Evolutionary conservation across 192 early-diverging fungal species (phyloP), one percentile per base, ranked within the genome.

Genomic region (Entomortierella lignicola): DNA sequence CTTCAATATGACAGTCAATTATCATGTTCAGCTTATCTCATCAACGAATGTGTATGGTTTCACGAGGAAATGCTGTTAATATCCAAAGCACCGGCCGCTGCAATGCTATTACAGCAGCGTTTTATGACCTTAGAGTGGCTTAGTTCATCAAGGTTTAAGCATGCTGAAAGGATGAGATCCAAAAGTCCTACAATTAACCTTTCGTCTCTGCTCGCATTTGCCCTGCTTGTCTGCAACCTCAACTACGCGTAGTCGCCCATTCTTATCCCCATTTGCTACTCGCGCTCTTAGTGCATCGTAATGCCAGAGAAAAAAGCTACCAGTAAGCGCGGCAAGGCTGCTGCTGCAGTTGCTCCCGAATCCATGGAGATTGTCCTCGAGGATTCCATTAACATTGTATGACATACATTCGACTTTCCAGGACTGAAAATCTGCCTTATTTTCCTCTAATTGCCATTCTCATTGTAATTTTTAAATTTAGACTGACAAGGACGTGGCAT

Each of bases 401-500:
- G 58, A 25, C n/a, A 18, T 44, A 41, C 21, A 32, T 21, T 17
- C 44, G 44, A 47, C 17, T 4, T 15, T 15, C 15, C 20, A 20
- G 17, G 4, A 25, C 6, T 27, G 7, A 2, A 29, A 54, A 10
- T 29, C 25, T 27, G 23, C 4, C 18, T 30, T 7, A 18, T 8
- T 23, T n/a, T 37, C 5, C 34, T 57, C 55, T 27, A 54, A 54
- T 54, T 10, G 34, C 34, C 34, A 37, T 37, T 37, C 34, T 37
- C 34, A 37, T 37, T 37, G 34, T 10, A 37, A n/a, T 21, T 42
- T 23, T 23, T 20, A 30, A 34, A 29, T 51, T 8, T 80, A 89
- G 87, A 71, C 79, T 26, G 87, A 88, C 70, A 77, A 87, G 63
- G 89, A 91, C 64, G 58, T 88, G 47, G 84, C 88, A 5, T 93